These are phyloP conservation scores for Globisporangium orthogonon DNA, from an alignment of 352 stramenopile species.

Conservation along the genomic window DNA sequence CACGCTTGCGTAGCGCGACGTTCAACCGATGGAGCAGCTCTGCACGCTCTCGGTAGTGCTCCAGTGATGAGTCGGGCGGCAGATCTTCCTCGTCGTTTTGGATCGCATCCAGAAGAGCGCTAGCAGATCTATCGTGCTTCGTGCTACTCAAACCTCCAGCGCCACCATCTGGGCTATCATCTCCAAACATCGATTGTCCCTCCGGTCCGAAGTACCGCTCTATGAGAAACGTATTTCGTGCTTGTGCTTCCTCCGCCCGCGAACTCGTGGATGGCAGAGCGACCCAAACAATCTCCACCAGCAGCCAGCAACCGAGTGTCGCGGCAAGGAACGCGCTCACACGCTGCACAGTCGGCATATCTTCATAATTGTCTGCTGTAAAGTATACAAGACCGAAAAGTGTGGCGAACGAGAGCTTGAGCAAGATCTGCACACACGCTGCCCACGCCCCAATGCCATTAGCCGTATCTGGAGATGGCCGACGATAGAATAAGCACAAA, in stretches of 20 bases:
- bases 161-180: conserved; percentile 1
- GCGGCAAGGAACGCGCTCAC: conserved; percentile 26
- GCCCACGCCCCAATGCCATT: conserved; percentile 27
- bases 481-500: conserved; percentile 31
- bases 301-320: conserved; percentile 23
- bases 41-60: conserved; percentile 26
- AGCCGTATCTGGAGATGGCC: conserved; percentile 25
- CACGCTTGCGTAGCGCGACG: conserved; percentile 21
- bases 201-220: conserved; percentile 42
- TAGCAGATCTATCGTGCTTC: background rate
- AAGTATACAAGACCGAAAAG: conserved; percentile 29
- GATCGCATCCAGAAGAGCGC: background rate
- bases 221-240: conserved; percentile 32
- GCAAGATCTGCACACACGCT: conserved; percentile 21
- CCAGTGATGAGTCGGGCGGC: conserved; percentile 8
- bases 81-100: background rate
- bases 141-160: background rate
- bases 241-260: conserved; percentile 14
- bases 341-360: conserved; percentile 22
- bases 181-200: background rate
- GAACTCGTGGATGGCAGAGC: conserved; percentile 24
- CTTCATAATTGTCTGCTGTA: conserved; percentile 19
- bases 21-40: conserved; percentile 32
- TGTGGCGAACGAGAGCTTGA: conserved; percentile 23
- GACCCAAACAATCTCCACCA: conserved; percentile 30